phyloP scores from a whole-genome alignment of 768 basidiomycete genomes.

The Cystobasidium ongulense region DNA sequence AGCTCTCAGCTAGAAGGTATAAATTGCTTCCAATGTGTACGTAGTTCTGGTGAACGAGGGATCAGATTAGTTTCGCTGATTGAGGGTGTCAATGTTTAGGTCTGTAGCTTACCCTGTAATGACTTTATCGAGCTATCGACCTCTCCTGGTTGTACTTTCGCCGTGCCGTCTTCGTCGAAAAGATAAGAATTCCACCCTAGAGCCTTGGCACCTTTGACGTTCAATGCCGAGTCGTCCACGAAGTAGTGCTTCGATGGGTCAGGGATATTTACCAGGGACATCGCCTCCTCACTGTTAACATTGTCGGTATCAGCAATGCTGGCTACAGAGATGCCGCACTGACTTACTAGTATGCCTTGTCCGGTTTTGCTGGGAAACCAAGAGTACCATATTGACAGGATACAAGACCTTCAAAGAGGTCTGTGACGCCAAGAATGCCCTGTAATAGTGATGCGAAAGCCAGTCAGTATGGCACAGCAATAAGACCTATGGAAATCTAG shows the following conservation, averaged over 20 bases:
- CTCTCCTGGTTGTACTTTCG: background rate
- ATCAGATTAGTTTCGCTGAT: background rate
- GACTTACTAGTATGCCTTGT: slow-evolving; percentile 25
- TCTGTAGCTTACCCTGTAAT: background rate
- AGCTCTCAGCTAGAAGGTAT: too few species aligned
- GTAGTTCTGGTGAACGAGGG: background rate
- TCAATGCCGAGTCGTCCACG: slow-evolving; percentile 39
- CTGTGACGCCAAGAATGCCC: slow-evolving; percentile 31
- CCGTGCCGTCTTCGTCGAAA: slow-evolving; percentile 23
- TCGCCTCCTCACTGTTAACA: slow-evolving; percentile 3
- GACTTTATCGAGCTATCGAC: background rate
- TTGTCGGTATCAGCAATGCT: background rate
- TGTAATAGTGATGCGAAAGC: slow-evolving; percentile 23
- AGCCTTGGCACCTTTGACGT: slow-evolving; percentile 30
- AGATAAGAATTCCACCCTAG: slow-evolving; percentile 27
- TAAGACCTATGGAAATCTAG: too few species aligned
- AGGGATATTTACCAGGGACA: background rate
- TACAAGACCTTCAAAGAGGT: slow-evolving; percentile 41
- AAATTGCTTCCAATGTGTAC: slow-evolving; percentile 1
- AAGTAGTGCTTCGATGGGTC: slow-evolving; percentile 34
- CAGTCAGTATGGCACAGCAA: too few species aligned
- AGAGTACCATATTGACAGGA: slow-evolving; percentile 39
- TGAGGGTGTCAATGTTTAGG: background rate
- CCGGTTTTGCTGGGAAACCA: slow-evolving; percentile 25
- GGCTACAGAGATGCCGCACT: background rate